These are phyloP conservation scores for Apiospora pterosperma DNA, from an alignment of 2,329 filamentous ascomycete species.

Conservation along the genomic window DNA sequence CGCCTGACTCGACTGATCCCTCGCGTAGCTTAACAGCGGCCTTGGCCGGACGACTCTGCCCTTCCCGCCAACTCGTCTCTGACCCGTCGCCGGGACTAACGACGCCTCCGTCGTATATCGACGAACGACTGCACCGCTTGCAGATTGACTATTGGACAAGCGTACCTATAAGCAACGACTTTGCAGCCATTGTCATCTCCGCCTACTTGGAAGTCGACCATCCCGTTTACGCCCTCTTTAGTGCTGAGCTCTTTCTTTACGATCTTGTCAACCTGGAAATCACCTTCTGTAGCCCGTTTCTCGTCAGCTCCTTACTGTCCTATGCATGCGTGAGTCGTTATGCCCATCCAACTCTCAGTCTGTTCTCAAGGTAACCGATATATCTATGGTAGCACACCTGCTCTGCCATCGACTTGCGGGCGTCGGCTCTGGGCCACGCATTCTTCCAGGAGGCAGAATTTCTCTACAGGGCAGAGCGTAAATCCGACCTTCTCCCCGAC, in stretches of 20 bases:
- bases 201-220: slow-evolving; percentile 13
- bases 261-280: slow-evolving; percentile 11
- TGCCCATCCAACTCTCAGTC: too few species aligned
- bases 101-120: neutral
- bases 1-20: neutral
- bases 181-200: slow-evolving; percentile 11
- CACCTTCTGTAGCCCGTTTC: slow-evolving; percentile 15
- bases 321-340: slow-evolving; percentile 11
- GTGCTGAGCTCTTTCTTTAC: slow-evolving; percentile 15
- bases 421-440: neutral
- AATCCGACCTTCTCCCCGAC: neutral
- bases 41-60: neutral
- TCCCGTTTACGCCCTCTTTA: slow-evolving; percentile 12
- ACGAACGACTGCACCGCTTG: slow-evolving; percentile 8
- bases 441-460: neutral
- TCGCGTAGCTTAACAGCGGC: neutral
- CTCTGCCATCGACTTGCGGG: neutral
- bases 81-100: neutral
- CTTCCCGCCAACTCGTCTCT: too few species aligned
- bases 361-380: neutral
- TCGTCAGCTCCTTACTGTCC: slow-evolving; percentile 12
- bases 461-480: neutral
- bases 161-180: slow-evolving; percentile 5
- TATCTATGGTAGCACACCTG: neutral
- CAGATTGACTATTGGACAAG: slow-evolving; percentile 11